phyloP scores from a whole-genome alignment of 768 basidiomycete genomes.

The Hygrophorus pudorinus region DNA sequence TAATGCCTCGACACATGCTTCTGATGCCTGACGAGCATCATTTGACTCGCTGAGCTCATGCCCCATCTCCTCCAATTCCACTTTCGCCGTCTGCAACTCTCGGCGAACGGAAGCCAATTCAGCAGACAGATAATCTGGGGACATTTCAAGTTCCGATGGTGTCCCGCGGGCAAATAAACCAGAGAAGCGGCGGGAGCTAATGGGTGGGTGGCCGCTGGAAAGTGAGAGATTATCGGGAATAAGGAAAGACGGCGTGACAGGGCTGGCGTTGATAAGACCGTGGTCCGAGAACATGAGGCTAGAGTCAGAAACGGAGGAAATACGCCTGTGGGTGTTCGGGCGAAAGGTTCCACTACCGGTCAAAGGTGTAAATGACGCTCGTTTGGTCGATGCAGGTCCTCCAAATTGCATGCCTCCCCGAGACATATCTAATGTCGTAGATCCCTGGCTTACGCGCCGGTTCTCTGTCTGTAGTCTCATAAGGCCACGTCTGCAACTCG shows the following conservation, averaged over 20 bases:
- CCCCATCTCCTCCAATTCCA: slow-evolving; percentile 52
- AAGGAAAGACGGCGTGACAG: slow-evolving; percentile 23
- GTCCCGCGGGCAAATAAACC: slow-evolving; percentile 44
- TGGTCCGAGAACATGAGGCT: slow-evolving; percentile 22
- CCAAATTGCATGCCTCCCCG: slow-evolving; percentile 31
- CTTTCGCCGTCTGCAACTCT: slow-evolving; percentile 46
- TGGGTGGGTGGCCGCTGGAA: slow-evolving; percentile 12
- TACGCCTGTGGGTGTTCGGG: slow-evolving; percentile 50
- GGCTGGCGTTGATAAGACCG: slow-evolving; percentile 23
- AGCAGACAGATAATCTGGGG: slow-evolving; percentile 16
- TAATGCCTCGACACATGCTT: slow-evolving; percentile 73
- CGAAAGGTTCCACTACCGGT: slow-evolving; percentile 37
- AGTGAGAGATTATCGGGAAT: slow-evolving; percentile 22
- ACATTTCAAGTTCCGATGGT: slow-evolving; percentile 30
- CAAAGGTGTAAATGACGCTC: slow-evolving; percentile 68
- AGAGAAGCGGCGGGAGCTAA: slow-evolving; percentile 33
- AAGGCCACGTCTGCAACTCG: slow-evolving; percentile 55
- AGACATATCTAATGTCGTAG: slow-evolving; percentile 43
- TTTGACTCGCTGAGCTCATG: slow-evolving; percentile 66
- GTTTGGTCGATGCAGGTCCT: slow-evolving; percentile 49
- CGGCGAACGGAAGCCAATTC: slow-evolving; percentile 52
- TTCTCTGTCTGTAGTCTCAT: slow-evolving; percentile 82
- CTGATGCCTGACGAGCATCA: slow-evolving; percentile 83
- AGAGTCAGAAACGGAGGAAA: slow-evolving; percentile 68
- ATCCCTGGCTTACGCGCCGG: slow-evolving; percentile 45